Evolutionary conservation across 441 rosid genomes (phyloP).

Genomic region (Metrosideros polymorpha): DNA sequence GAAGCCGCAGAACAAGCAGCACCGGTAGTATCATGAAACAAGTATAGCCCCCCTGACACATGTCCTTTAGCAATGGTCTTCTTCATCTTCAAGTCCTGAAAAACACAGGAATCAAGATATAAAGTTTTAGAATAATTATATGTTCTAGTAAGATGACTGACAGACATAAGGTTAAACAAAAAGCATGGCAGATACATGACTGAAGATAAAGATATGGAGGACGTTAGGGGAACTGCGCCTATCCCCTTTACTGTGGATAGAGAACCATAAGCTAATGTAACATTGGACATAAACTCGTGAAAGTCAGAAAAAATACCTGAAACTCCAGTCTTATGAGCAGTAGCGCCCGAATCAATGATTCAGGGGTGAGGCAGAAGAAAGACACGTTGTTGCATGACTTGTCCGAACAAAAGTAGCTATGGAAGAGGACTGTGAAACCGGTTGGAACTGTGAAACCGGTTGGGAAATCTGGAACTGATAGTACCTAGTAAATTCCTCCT

Average conservation of each 20-base stretch:
- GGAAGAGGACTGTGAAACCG: no score
- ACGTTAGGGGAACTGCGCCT: background rate
- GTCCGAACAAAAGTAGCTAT: no score
- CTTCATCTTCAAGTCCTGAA: background rate
- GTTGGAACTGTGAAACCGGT: background rate
- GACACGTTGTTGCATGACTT: no score
- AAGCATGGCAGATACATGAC: background rate
- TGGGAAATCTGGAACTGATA: background rate
- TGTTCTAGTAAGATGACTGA: background rate
- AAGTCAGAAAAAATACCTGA: no score
- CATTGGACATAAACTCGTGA: background rate
- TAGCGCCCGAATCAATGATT: no score
- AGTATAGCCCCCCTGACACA: no score
- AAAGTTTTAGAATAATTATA: no score
- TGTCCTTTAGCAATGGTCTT: no score
- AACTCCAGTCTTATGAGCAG: no score
- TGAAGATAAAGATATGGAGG: background rate
- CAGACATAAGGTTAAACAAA: background rate
- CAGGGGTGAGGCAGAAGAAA: no score
- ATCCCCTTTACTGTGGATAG: background rate
- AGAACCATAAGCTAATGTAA: background rate
- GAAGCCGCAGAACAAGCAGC: no score
- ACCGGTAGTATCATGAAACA: no score
- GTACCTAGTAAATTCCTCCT: background rate
- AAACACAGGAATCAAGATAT: background rate